phyloP scores from a whole-genome alignment of 495 filamentous ascomycete genomes.

The Tuber brumale region DNA sequence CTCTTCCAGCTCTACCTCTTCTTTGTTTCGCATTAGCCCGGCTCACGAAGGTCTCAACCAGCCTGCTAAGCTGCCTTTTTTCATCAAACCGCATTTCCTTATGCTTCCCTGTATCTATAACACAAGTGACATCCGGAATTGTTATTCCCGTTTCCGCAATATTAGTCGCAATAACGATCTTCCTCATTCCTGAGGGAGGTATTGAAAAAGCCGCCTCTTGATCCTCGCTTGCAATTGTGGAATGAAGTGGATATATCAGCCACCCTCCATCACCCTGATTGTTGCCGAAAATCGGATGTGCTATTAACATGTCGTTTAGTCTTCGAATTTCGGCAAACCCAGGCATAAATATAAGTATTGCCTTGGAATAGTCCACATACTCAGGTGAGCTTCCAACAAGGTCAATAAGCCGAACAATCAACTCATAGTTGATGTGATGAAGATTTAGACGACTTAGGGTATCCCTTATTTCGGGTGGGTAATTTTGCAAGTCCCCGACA shows the following conservation, averaged over 20 bases:
- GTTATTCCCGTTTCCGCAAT: conserved; percentile 97
- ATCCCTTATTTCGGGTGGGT: conserved; percentile 65
- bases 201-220: conserved; percentile 85
- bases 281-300: conserved; percentile 60
- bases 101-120: conserved; percentile 90
- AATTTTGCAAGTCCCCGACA: conserved; percentile 53
- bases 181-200: conserved; percentile 71
- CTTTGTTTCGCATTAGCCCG: conserved; percentile 90
- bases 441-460: conserved; percentile 73
- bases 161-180: conserved; percentile 92
- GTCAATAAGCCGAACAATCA: conserved; percentile 68
- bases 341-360: conserved; percentile 88
- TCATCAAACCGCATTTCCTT: conserved; percentile 96
- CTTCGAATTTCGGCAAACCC: conserved; percentile 89
- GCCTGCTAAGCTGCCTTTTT: conserved; percentile 75
- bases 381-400: conserved; percentile 61
- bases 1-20: conserved; percentile 89
- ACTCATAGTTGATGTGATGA: conserved; percentile 75
- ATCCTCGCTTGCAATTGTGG: conserved; percentile 90
- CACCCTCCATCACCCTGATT: conserved; percentile 48
- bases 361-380: conserved; percentile 69
- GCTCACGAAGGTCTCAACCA: conserved; percentile 89
- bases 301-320: conserved; percentile 71
- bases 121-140: conserved; percentile 91
- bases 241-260: conserved; percentile 83